Percentiles rank a stretch among this genome's conserved stretches.
Evolutionary conservation across 176 grass and related monocot species (phyloP).

Genomic region (Ensete glaucum): DNA sequence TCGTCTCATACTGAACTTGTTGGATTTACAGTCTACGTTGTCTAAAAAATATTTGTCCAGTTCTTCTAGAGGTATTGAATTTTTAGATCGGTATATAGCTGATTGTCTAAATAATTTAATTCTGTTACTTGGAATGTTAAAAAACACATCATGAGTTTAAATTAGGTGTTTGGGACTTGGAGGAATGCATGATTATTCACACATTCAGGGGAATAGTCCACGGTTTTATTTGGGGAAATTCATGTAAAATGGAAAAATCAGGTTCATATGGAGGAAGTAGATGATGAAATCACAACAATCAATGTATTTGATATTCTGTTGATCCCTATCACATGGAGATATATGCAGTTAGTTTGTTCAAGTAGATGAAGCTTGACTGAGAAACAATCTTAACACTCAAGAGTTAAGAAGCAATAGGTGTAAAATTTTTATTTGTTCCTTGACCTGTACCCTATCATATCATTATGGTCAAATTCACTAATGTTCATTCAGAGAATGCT

Average conservation of each 20-base stretch:
- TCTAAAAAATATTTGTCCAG: not conserved
- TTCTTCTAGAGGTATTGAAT: not conserved
- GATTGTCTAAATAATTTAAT: not conserved
- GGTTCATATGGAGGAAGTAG: not conserved
- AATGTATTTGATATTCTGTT: not conserved
- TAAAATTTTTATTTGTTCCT: too few relatives aligned
- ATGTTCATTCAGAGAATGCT: too few relatives aligned
- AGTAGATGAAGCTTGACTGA: not conserved
- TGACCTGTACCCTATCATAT: too few relatives aligned
- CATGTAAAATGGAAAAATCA: not conserved
- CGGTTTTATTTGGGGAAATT: not conserved
- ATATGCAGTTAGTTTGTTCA: not conserved
- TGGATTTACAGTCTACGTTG: not conserved
- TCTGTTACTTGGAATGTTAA: not conserved
- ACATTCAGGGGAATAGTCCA: too few relatives aligned
- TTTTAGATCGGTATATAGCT: not conserved
- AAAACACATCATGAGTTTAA: not conserved
- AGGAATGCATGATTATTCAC: not conserved
- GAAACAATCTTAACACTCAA: not conserved
- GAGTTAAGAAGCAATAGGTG: too few relatives aligned
- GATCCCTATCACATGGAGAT: not conserved
- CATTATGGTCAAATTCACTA: too few relatives aligned
- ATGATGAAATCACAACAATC: not conserved
- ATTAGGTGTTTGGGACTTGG: not conserved
- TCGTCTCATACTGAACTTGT: not conserved